Base-by-base conservation (phyloP, 2,329 filamentous ascomycete species). In the Amphichorda felina region DNA sequence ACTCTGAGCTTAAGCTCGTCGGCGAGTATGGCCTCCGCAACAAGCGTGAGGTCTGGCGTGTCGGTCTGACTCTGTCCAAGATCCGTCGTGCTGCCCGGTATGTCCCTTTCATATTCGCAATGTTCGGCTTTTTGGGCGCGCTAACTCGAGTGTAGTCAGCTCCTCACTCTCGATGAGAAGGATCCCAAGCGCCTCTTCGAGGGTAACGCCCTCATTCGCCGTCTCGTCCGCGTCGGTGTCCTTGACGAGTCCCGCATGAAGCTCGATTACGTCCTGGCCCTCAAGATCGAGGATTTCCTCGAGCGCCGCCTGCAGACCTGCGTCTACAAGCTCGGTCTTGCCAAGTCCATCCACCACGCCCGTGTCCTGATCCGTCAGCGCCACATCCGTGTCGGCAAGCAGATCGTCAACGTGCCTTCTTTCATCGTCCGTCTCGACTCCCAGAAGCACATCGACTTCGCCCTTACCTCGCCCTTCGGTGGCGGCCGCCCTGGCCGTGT, bases 81-180 rank as follows among this genome's bases (percentile, higher is more conserved):
- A 98, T 98, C 61, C 91, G 91, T 88, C 91, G 91, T 94, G 91
- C 91, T 82, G 91, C 91, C 66, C 91, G 91, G 89, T 95, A 84
- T 41, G 59, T 46, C 43, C 16, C 13, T 1, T 11, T 17, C 29
- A n/a, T 16, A 19, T 33, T 13, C 19, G 31, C 8, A 35, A 28
- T 13, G 15, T 16, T 16, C 13, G 27, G 16, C n/a, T 13, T 18
- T 15, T 35, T 16, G 26, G 13, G 21, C 10, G 22, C 29, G 26
- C 34, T 33, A 36, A 40, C 22, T n/a, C 4, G 15, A 10, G 15
- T 30, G 13, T 60, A 95, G 89, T 94, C 83, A 96, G 77, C 87
- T 98, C 62, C 82, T 98, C 65, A 98, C 91, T 59, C 85, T 98
- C 64, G 91, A 98, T 63, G 91, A 98, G 78, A 98, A 98, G 77